Base-by-base conservation (phyloP, 805 yeast species). In the Candida orba region DNA sequence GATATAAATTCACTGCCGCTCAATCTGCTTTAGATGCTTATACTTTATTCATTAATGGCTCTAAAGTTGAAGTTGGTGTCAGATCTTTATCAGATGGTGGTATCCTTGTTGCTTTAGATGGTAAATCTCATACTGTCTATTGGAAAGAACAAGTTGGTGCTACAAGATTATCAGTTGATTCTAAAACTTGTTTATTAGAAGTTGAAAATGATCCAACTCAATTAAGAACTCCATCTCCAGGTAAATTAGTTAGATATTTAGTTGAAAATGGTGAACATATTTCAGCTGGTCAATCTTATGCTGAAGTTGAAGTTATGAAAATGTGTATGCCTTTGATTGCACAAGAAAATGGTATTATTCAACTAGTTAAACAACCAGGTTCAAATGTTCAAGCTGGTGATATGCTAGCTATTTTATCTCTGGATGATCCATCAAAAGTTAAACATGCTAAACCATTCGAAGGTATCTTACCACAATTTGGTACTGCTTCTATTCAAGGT, bases 231-330 rank as follows among this genome's bases (percentile, higher is more conserved):
- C 99, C 99, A 37, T 93, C 99, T 25, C 99, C 99, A 43, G 99
- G 99, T 73, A 93, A 93, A 69, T 76, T 93, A 53, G 95, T 91
- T 49, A 87, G 87, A 63, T 93, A 81, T 63, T 72, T 93, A 54
- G 95, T 93, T 49, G 98, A 95, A 61, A 84, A 82, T 56, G 99
- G 99, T 53, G 99, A 91, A 51, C 98, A 91, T 59, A 77, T 93
- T 56, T 68, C 66, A 41, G 80, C 93, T 47, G 98, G 98, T 48
- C 95, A 91, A 68, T 81, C 97, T 37, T 95, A 79, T 60, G 99
- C 99, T 35, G 99, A 93, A 70, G 96, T 93, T 45, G 99, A 93
- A 70, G 99, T 93, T 53, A 93, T 93, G 99, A 93, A 93, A 68
- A 93, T 93, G 99, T 89, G 90, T 67, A 93, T 93, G 97, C 97